Evolutionary conservation across 2,329 filamentous ascomycete genomes (phyloP), one percentile per base, ranked within the genome.

Genomic region (Dactylellina parvicollis): DNA sequence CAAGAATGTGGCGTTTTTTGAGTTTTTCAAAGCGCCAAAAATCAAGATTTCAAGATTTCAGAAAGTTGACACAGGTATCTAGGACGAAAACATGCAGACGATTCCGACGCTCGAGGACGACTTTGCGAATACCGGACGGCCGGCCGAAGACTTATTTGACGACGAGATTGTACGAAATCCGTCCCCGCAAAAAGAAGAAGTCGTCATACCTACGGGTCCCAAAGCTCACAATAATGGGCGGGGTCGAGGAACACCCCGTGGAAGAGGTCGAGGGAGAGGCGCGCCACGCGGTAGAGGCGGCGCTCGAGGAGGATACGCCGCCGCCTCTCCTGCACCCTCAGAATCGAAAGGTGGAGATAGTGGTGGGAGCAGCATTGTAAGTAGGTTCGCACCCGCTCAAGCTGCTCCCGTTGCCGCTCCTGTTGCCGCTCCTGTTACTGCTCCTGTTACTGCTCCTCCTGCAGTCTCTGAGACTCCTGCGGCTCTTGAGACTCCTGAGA

Each of bases 121-220:
- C 66, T 78, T 78, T 54, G 76, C 77, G 18, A 76, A 77, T 49
- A 77, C 76, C 16, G 52, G 67, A 32, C 76, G 76, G 20, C 75
- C 75, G 36, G 76, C 75, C 38, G 75, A 77, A 52, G 76, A 77
- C 54, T 74, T 78, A 36, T 78, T 77, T 57, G 76, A 76, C 36
- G 71, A 70, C 47, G 77, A 78, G 36, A 75, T 77, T 36, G 74
- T 75, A 4, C 64, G 74, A 20, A 76, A 75, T 55, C 64, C 38
- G 20, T 69, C 65, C 16, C 75, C 75, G 18, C 75, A 76, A 55
- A 66, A 66, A 47, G 54, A 56, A 12, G 56, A 73, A 10, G 60
- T 70, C n/a, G 44, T 59, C 16, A 61, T 61, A 14, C 70, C 70
- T 46, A 67, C 70, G 2, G 71, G 74, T 12, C 74, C 76, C 9